phyloP scores from a whole-genome alignment of 768 basidiomycete species.

The Epithele typhae region DNA sequence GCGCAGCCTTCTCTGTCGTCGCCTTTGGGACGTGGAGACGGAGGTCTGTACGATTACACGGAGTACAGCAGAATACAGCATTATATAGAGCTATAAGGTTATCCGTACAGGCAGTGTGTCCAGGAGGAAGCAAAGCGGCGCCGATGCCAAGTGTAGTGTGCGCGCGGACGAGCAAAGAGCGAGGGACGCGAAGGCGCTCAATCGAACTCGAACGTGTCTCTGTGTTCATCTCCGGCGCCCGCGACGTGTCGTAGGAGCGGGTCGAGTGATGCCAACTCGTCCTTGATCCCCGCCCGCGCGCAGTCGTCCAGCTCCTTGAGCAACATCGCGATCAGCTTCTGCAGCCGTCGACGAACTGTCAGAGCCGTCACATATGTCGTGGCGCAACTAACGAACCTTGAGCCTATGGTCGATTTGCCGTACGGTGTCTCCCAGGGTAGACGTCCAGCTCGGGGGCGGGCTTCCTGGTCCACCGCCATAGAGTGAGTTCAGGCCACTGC shows the following conservation, averaged over 20 bases:
- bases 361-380: too few species aligned
- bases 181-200: slow-evolving; percentile 1
- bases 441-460: slow-evolving; percentile 60
- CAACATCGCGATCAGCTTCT: slow-evolving; percentile 82
- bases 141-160: not conserved
- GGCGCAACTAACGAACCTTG: slow-evolving; percentile 49
- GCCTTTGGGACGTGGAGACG: not conserved
- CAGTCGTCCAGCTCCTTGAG: slow-evolving; percentile 83
- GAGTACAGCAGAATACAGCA: slow-evolving; percentile 15
- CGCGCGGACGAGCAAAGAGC: not conserved
- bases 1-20: too few species aligned
- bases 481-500: slow-evolving; percentile 18
- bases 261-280: slow-evolving; percentile 79
- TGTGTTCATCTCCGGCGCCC: slow-evolving; percentile 30
- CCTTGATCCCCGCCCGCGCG: slow-evolving; percentile 75
- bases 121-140: not conserved
- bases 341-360: not conserved
- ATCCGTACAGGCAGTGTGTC: slow-evolving; percentile 6
- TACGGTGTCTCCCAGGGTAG: slow-evolving; percentile 64
- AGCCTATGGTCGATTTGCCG: slow-evolving; percentile 80
- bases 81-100: slow-evolving; percentile 23
- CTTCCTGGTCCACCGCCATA: slow-evolving; percentile 35
- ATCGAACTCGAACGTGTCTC: slow-evolving; percentile 36
- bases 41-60: not conserved
- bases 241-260: slow-evolving; percentile 64